Evolutionary conservation across 164 flowering plant genomes (phyloP).

Genomic region (Nymphaea colorata): DNA sequence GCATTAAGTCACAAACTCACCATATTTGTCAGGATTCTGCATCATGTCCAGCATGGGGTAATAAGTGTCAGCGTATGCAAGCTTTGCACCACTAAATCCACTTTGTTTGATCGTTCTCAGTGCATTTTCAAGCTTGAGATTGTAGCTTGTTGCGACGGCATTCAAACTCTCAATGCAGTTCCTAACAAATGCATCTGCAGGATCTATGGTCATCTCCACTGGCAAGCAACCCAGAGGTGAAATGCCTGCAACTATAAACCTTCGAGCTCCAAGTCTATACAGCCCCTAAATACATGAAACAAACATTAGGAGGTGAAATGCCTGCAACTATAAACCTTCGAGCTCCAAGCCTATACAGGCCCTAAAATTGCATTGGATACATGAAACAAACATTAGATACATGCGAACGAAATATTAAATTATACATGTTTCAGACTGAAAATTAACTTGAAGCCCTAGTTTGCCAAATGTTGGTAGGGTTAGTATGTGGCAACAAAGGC

Average conservation of each 20-base stretch:
- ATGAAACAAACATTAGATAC: too few species aligned
- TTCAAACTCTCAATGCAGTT: not conserved
- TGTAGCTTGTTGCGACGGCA: not conserved
- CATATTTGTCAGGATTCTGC: conserved; percentile 15
- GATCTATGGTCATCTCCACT: not conserved
- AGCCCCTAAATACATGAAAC: not conserved
- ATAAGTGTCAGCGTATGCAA: conserved; percentile 16
- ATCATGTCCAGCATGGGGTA: conserved; percentile 26
- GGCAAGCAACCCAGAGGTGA: not conserved
- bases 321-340: not conserved
- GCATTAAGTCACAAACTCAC: conserved; percentile 6
- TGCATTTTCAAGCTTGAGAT: not conserved
- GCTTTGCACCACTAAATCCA: conserved; percentile 8
- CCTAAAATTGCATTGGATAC: not conserved
- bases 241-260: not conserved
- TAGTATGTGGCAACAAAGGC: too few species aligned
- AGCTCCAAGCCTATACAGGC: not conserved
- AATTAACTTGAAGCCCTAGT: too few species aligned
- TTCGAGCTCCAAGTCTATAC: not conserved
- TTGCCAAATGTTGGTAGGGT: too few species aligned
- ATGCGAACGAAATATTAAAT: too few species aligned
- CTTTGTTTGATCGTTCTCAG: not conserved
- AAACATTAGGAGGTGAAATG: not conserved
- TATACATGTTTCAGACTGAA: too few species aligned
- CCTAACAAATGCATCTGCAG: not conserved